Percentiles rank a stretch among this genome's conserved stretches.
phyloP scores from a whole-genome alignment of 164 flowering plant species.

The Stephania yunnanensis region DNA sequence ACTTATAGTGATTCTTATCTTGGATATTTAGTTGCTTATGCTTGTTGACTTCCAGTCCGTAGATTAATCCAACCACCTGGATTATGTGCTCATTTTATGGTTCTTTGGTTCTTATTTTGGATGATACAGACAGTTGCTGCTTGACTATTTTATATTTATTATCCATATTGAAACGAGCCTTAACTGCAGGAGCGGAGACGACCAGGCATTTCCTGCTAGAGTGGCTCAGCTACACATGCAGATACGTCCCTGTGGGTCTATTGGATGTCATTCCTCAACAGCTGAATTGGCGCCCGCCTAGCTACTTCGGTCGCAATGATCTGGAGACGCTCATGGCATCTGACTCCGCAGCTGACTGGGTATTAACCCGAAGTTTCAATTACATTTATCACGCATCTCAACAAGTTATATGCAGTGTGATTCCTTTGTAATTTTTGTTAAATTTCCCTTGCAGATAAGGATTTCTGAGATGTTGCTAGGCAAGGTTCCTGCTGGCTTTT shows the following conservation, averaged over 20 bases:
- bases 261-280: constrained; percentile 75
- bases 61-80: too few species aligned
- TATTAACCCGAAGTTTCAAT: constrained; percentile 19
- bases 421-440: constrained; percentile 2
- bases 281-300: constrained; percentile 93
- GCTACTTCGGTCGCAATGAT: constrained; percentile 79
- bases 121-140: too few species aligned
- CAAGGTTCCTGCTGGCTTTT: constrained; percentile 78
- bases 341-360: constrained; percentile 98
- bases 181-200: constrained; percentile 80
- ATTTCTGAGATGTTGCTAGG: constrained; percentile 95
- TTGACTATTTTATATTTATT: too few species aligned
- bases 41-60: too few species aligned
- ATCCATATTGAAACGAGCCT: background rate
- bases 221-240: constrained; percentile 87
- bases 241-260: constrained; percentile 87
- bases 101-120: too few species aligned
- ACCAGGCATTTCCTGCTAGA: constrained; percentile 92
- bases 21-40: too few species aligned
- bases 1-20: too few species aligned
- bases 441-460: constrained; percentile 49
- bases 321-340: constrained; percentile 96
- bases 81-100: too few species aligned
- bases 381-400: background rate
- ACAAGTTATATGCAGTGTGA: background rate